These are phyloP conservation scores for Fraxinus anomala DNA, from an alignment of 257 asterid genomes.

Conservation along the genomic window DNA sequence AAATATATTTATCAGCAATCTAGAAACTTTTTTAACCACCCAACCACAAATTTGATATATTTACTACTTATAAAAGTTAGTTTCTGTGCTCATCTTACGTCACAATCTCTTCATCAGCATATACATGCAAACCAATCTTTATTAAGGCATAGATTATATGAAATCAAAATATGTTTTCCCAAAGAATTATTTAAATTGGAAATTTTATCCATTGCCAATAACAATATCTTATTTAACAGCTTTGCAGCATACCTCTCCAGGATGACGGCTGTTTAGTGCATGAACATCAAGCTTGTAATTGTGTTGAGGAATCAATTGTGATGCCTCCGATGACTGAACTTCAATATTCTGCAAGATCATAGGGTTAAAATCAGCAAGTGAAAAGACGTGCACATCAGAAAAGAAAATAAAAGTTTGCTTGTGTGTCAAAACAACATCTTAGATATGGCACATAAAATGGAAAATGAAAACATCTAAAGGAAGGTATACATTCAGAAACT, in stretches of 20 bases:
- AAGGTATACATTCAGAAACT: background rate
- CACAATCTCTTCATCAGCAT: slow-evolving; percentile 19
- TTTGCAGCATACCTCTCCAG: slow-evolving; percentile 78
- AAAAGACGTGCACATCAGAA: slow-evolving; percentile 7
- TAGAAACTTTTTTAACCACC: background rate
- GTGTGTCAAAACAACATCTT: slow-evolving; percentile 3
- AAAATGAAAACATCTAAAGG: slow-evolving; percentile 5
- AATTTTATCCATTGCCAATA: slow-evolving; percentile 8
- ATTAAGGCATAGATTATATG: slow-evolving; percentile 20
- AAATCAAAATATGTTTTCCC: slow-evolving; percentile 9
- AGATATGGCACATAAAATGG: slow-evolving; percentile 3
- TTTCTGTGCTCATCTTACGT: slow-evolving; percentile 1
- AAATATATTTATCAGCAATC: slow-evolving; percentile 2
- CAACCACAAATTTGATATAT: slow-evolving; percentile 16
- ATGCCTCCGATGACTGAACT: slow-evolving; percentile 70
- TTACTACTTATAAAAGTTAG: slow-evolving; percentile 2
- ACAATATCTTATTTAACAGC: background rate
- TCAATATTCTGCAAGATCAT: slow-evolving; percentile 59
- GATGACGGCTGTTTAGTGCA: slow-evolving; percentile 84
- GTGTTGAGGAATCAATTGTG: slow-evolving; percentile 90
- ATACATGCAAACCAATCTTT: slow-evolving; percentile 13
- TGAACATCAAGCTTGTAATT: slow-evolving; percentile 92
- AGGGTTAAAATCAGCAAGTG: slow-evolving; percentile 32
- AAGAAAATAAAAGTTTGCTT: background rate
- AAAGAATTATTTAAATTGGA: slow-evolving; percentile 16